Evolutionary conservation across 768 basidiomycete species (phyloP).

Genomic region (Phaeotremella fagi): DNA sequence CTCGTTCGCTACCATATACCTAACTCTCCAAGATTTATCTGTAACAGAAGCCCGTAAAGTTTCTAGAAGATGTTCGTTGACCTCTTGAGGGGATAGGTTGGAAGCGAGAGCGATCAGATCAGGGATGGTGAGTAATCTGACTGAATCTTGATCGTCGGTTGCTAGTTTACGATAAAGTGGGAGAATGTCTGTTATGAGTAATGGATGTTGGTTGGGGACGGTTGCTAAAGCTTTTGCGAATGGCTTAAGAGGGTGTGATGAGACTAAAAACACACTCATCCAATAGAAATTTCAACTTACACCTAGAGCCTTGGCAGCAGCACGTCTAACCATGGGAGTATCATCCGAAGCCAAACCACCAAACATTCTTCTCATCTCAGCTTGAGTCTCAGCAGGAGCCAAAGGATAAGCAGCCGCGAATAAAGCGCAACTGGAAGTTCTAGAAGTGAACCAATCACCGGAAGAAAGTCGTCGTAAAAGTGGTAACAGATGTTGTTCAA

Average conservation of each 20-base stretch:
- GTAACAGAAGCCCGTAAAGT: slow-evolving; percentile 81
- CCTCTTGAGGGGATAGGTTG: slow-evolving; percentile 76
- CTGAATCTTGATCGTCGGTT: slow-evolving; percentile 95
- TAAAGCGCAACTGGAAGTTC: slow-evolving; percentile 90
- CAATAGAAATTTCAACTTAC: slow-evolving; percentile 56
- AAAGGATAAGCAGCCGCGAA: slow-evolving; percentile 79
- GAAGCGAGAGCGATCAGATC: slow-evolving; percentile 89
- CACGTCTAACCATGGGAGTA: slow-evolving; percentile 96
- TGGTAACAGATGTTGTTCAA: slow-evolving; percentile 88
- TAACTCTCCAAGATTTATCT: slow-evolving; percentile 97
- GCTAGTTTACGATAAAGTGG: slow-evolving; percentile 91
- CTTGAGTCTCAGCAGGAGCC: slow-evolving; percentile 52
- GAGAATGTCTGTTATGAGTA: slow-evolving; percentile 79
- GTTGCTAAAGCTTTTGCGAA: slow-evolving; percentile 67
- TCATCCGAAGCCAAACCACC: slow-evolving; percentile 80
- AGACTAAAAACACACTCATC: slow-evolving; percentile 3
- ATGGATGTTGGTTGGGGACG: slow-evolving; percentile 54
- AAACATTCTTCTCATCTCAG: slow-evolving; percentile 81
- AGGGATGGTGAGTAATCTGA: slow-evolving; percentile 88
- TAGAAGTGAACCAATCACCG: slow-evolving; percentile 98
- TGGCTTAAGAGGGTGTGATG: slow-evolving; percentile 55
- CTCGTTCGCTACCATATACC: slow-evolving; percentile 97
- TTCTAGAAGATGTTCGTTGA: slow-evolving; percentile 80
- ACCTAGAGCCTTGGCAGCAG: slow-evolving; percentile 92
- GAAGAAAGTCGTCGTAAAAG: slow-evolving; percentile 79